A percentile compares a stretch with the other conserved stretches of the same genome.
phyloP scores from a whole-genome alignment of 345 rosid species.

The Punica granatum region DNA sequence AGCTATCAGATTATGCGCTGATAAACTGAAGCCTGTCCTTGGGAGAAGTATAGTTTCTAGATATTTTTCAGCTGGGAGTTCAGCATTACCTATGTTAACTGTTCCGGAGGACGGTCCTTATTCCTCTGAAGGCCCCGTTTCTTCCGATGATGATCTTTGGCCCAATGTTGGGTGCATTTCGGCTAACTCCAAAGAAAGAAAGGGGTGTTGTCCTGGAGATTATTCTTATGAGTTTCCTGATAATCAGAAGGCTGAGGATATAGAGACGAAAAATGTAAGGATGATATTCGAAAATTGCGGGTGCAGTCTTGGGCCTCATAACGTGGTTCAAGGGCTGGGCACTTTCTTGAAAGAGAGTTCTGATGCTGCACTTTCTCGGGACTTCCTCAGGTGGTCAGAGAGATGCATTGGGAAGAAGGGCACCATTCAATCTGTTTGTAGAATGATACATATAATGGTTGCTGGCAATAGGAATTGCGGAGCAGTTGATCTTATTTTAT shows the following conservation, averaged over 20 bases:
- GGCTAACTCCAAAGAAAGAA: not conserved
- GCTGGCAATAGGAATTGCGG: conserved; percentile 31
- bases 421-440: conserved; percentile 17
- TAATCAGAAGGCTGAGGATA: not conserved
- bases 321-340: conserved; percentile 20
- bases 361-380: conserved; percentile 29
- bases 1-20: not conserved
- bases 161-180: not conserved
- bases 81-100: not conserved
- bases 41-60: not conserved
- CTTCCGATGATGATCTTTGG: not conserved
- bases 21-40: conserved; percentile 3
- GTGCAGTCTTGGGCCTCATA: conserved; percentile 18
- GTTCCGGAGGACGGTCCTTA: not conserved
- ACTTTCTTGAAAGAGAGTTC: conserved; percentile 29
- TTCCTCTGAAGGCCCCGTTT: not conserved
- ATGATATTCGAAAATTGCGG: not conserved
- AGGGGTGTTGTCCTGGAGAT: conserved; percentile 1
- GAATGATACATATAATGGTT: conserved; percentile 35
- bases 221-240: not conserved
- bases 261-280: conserved; percentile 10
- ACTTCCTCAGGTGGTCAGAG: conserved; percentile 2
- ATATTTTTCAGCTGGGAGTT: conserved; percentile 2
- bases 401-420: conserved; percentile 18
- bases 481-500: conserved; percentile 27